Percentiles rank a stretch among this genome's conserved stretches.
Conservation (phyloP, 2,329 filamentous ascomycete species). For the Dichotomopilus funicola region DNA sequence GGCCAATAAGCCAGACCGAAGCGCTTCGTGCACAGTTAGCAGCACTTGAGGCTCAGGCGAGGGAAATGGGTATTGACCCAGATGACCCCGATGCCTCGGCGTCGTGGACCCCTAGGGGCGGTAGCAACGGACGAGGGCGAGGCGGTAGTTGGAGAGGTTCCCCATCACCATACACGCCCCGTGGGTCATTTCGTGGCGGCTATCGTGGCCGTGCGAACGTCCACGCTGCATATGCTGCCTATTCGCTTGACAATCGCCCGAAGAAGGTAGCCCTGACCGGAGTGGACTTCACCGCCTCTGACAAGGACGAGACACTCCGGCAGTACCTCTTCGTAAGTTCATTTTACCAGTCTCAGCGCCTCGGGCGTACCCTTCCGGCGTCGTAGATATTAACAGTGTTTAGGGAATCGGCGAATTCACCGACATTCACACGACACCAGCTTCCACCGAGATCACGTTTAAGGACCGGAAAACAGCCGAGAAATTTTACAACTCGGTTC, state of each 20-base stretch:
- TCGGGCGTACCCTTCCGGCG: background rate
- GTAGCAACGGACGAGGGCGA: constrained; percentile 11
- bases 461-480: constrained; percentile 66
- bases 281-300: constrained; percentile 54
- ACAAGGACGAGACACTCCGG: constrained; percentile 62
- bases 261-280: constrained; percentile 60
- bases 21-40: constrained; percentile 65
- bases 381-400: constrained; percentile 24
- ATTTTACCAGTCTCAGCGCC: constrained; percentile 30
- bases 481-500: constrained; percentile 55
- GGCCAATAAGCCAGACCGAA: constrained; percentile 47
- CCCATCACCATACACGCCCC: constrained; percentile 25
- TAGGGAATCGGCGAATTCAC: constrained; percentile 59
- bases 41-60: constrained; percentile 66
- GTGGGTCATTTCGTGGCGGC: constrained; percentile 26
- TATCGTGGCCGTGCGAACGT: constrained; percentile 25
- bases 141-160: constrained; percentile 20
- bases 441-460: constrained; percentile 52
- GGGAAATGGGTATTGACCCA: constrained; percentile 61
- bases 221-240: constrained; percentile 50
- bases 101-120: constrained; percentile 13
- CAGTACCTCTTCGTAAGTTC: constrained; percentile 62
- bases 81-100: constrained; percentile 36
- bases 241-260: constrained; percentile 70
- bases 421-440: constrained; percentile 44